Evolutionary conservation across 139 green algal species (phyloP), one percentile per base, ranked within the genome.

Genomic region (Micractinium sp.): DNA sequence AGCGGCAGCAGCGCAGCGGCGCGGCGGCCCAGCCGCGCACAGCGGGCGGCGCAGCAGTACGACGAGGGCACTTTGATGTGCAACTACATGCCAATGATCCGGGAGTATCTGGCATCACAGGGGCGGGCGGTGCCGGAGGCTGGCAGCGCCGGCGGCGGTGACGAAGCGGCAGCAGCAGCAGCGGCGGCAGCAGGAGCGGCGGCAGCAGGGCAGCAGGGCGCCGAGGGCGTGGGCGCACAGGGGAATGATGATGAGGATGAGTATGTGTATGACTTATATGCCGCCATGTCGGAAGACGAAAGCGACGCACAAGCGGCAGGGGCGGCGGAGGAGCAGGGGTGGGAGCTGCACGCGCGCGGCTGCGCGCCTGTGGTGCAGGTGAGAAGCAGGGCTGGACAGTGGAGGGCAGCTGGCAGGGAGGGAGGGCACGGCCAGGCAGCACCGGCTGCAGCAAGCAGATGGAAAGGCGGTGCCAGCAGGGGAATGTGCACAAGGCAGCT

Each of bases 221-320:
- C 81, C 29, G 81, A 25, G 60, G 81, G 47, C 73, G 60, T 16
- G 12, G 61, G 36, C 14, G 56, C 16, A 74, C 19, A 56, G 85
- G 69, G n/a, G 71, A 84, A 88, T 35, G 82, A 25, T 2, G 87
- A 76, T 20, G 86, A 85, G 25, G 80, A 86, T 19, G 90, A 89
- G 39, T 93, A 91, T 63, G 90, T 93, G 33, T 91, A 91, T 74
- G 90, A 93, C 39, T 25, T 93, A 20, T 93, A 93, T 87, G 85
- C 76, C 2, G 90, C 76, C 23, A 63, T 56, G 19, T 75, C 73
- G 1, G 85, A 80, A 19, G 78, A 56, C 22, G 88, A 88, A 66
- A 56, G 80, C 15, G 82, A 61, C 0, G 73, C 36, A 25, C 19
- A 56, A 22, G 81, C 9, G 69, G 78, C 13, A 27, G 71, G 61